phyloP scores from a whole-genome alignment of 768 basidiomycete genomes.

The Leccinellum rugosiceps region DNA sequence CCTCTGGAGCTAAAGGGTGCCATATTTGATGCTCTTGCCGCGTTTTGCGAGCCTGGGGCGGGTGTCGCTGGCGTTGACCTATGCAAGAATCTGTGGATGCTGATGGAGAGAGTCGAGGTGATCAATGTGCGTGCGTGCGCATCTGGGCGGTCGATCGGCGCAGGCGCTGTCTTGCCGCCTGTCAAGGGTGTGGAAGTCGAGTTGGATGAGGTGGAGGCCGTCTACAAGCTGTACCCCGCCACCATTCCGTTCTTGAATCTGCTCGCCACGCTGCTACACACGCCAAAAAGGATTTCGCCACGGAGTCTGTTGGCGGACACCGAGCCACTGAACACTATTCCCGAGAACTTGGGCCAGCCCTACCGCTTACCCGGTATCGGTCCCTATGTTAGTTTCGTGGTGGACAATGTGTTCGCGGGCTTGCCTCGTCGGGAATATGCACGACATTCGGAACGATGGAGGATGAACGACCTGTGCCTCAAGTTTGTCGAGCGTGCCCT shows the following conservation, averaged over 20 bases:
- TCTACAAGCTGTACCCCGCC: conserved; percentile 76
- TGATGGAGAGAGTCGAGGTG: conserved; percentile 83
- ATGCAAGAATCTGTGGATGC: conserved; percentile 76
- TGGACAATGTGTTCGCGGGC: conserved; percentile 85
- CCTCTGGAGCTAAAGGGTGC: conserved; percentile 90
- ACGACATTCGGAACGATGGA: conserved; percentile 76
- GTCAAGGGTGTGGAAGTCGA: conserved; percentile 83
- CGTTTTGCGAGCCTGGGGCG: conserved; percentile 82
- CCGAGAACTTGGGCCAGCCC: conserved; percentile 75
- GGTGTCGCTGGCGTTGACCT: conserved; percentile 72
- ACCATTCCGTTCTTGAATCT: conserved; percentile 87
- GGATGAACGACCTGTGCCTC: conserved; percentile 79
- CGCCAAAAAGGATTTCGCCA: conserved; percentile 66
- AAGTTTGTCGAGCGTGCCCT: conserved; percentile 83
- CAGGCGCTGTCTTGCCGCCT: conserved; percentile 41
- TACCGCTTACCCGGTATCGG: conserved; percentile 77
- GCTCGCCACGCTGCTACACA: conserved; percentile 79
- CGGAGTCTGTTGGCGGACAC: conserved; percentile 56
- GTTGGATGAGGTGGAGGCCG: conserved; percentile 82
- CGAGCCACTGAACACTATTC: conserved; percentile 69
- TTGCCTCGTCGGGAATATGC: conserved; percentile 74
- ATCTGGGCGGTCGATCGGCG: conserved; percentile 22
- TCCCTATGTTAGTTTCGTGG: conserved; percentile 78
- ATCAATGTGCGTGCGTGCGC: conserved; percentile 64
- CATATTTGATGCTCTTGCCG: conserved; percentile 73